These are phyloP conservation scores for Xylaria sp. DNA, from an alignment of 2,329 filamentous ascomycete genomes.

Conservation along the genomic window DNA sequence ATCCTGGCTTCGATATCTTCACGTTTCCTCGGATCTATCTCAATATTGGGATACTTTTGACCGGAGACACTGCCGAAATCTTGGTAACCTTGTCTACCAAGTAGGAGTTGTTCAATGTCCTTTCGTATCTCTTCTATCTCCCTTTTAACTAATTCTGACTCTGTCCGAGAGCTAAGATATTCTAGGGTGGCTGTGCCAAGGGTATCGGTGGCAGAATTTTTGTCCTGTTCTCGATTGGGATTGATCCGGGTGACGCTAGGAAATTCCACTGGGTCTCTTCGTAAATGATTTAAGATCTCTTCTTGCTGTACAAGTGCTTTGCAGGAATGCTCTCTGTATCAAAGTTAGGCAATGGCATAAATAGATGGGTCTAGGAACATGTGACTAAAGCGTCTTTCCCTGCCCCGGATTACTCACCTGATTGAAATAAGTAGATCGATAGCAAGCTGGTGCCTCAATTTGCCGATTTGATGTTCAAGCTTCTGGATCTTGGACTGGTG, in stretches of 20 bases:
- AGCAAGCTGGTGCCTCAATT: background rate
- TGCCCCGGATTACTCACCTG: background rate
- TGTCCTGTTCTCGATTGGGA: background rate
- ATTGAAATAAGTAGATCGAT: background rate
- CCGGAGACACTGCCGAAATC: background rate
- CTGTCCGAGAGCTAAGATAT: conserved; percentile 1
- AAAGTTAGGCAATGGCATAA: background rate
- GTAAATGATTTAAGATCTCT: background rate
- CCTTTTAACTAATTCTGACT: background rate
- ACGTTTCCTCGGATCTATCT: background rate
- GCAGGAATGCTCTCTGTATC: background rate
- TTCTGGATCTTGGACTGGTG: background rate
- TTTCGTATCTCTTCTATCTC: background rate
- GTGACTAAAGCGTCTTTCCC: background rate
- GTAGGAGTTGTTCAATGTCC: background rate
- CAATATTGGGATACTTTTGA: background rate
- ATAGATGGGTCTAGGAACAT: background rate
- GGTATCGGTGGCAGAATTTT: background rate
- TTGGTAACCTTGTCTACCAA: background rate
- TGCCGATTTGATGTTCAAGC: background rate
- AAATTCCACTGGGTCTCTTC: background rate
- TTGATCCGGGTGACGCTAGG: background rate
- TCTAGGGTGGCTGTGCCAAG: background rate
- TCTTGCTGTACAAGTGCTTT: background rate
- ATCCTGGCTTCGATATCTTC: background rate